Base-by-base conservation (phyloP, 2,329 filamentous ascomycete genomes). In the Cercospora berteroae region DNA sequence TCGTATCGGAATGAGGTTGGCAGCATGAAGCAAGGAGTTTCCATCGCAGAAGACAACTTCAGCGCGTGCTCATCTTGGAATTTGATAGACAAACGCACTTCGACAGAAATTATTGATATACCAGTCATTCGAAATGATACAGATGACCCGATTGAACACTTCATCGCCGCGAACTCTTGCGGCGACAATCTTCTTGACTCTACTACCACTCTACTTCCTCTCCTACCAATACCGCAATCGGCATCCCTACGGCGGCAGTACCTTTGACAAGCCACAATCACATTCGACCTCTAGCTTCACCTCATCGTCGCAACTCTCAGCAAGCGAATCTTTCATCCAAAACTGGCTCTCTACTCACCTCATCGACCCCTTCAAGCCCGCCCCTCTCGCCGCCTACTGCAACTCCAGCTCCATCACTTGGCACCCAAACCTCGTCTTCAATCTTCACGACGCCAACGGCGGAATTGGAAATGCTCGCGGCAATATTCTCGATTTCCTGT, bases 361-460 rank as follows among this genome's bases (percentile, higher is more conserved):
- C 20, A 65, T 74, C 50, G 57, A 67, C 29, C 69, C 73, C 0
- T 74, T 74, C 61, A 69, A 74, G 25, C 70, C 72, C 2, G 72
- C 70, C 5, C 64, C 74, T 4, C 52, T 77, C 13, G 58, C 68
- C 10, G 55, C 55, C 0, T 73, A 70, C 64, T 84, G 81, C 74
- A 76, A 74, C 27, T 74, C 66, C 61, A 81, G 73, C 60, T 74
- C 66, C 20, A 63, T 42, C 25, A 39, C 39, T 25, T 84, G 82
- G 82, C 78, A 75, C 1, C 74, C 77, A 1, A 80, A 79, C 4
- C 71, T 84, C 42, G 74, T 84, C 20, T 78, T 84, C 72, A 78
- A 79, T 20, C 83, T 83, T 66, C 79, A 80, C 18, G 76, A 80
- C n/a, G 76, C 79, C 5, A 75, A 79, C 2, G 83, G 82, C 3